Evolutionary conservation across 2,329 filamentous ascomycete genomes (phyloP), one percentile per base, ranked within the genome.

Genomic region (Gyromitra esculenta): DNA sequence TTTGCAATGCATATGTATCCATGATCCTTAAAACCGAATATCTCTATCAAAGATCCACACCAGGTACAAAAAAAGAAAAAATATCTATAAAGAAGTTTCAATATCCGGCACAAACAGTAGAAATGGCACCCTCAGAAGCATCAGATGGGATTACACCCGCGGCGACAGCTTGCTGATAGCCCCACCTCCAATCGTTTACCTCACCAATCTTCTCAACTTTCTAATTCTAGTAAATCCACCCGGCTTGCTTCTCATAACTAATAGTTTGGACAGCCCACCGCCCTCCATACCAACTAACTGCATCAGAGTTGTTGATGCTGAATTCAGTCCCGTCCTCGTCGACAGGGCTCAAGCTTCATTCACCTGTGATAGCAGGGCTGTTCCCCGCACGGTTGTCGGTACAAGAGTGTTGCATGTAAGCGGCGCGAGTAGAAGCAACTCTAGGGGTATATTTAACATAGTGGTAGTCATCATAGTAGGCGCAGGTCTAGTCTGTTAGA

Each of bases 221-320:
- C 88, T 88, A 90, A 0, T 85, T 85, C 88, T 88, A 90, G 80
- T 89, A 90, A 1, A 88, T 81, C 88, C 88, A 90, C 0, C 88
- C 88, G 4, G 84, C 83, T 15, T 84, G 82, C 73, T 84, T 84
- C 82, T 90, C 88, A 79, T 89, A 90, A 0, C 85, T 82, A 56
- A 85, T 83, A 0, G 86, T 84, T 81, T 90, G 88, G 0, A 88
- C 88, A 0, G 86, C 86, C 82, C 88, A 90, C 85, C 86, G 90
- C 62, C 84, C 82, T 45, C 79, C 82, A 81, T 90, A 90, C 81
- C 89, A 91, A 1, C 81, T 83, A 87, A 85, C 21, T 80, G 80
- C 65, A 79, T 81, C 11, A 83, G 63, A 66, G 11, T 45, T 45
- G n/a, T 56, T n/a, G n/a, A 56, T 66, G 45, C 63, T 66, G 11